These are phyloP conservation scores for Backusella westeae DNA, from an alignment of 192 early-diverging fungal species.

Conservation along the genomic window DNA sequence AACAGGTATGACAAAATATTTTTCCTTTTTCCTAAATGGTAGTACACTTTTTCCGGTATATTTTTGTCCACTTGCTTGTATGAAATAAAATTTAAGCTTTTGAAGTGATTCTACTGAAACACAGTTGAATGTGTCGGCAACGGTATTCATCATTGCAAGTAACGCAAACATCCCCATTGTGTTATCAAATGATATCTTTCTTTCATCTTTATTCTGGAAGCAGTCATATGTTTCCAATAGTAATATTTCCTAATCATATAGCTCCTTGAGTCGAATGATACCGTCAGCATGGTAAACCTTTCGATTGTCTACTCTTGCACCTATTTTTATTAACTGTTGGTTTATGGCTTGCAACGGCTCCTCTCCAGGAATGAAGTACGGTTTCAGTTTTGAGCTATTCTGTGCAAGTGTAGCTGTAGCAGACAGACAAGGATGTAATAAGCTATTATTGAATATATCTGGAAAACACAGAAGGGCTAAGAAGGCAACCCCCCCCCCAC, in stretches of 20 bases:
- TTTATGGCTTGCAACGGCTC: too few species aligned
- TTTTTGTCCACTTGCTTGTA: background rate
- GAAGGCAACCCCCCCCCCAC: too few species aligned
- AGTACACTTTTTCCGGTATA: background rate
- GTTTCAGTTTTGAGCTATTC: too few species aligned
- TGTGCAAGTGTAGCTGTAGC: too few species aligned
- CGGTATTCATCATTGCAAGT: background rate
- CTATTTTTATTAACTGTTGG: too few species aligned
- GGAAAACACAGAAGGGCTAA: too few species aligned
- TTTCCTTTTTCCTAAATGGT: background rate
- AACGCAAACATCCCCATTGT: background rate
- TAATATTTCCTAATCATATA: background rate
- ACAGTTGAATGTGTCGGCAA: background rate
- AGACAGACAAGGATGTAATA: too few species aligned
- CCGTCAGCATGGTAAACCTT: too few species aligned
- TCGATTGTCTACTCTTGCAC: too few species aligned
- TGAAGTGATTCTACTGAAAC: background rate
- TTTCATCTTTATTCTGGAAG: background rate
- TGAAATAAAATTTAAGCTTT: background rate
- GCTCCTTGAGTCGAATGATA: background rate
- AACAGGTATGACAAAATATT: background rate
- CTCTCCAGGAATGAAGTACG: too few species aligned
- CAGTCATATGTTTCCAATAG: background rate
- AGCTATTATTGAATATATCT: too few species aligned
- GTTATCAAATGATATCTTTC: conserved; percentile 6